Conservation (phyloP, 306 rosid species). For the Vicia sativa region DNA sequence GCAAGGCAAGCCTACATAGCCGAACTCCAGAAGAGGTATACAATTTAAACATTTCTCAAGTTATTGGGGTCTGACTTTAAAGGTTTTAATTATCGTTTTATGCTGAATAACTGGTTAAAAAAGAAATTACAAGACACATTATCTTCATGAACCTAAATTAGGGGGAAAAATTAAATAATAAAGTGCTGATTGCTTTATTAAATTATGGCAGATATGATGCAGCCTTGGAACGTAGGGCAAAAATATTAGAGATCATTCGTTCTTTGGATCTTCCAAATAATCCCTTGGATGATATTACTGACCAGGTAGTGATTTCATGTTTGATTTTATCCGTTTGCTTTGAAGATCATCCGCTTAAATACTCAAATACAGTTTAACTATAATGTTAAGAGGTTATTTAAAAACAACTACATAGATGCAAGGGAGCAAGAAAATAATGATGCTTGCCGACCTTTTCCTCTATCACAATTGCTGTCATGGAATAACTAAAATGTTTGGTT, state of each 20-base stretch:
- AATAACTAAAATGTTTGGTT: slow-evolving; percentile 20
- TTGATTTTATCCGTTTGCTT: slow-evolving; percentile 21
- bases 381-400: neutral
- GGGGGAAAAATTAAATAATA: neutral
- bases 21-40: slow-evolving; percentile 77
- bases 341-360: slow-evolving; percentile 14
- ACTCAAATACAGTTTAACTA: neutral
- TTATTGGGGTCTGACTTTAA: slow-evolving; percentile 28
- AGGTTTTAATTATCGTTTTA: slow-evolving; percentile 17
- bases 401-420: slow-evolving; percentile 9
- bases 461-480: slow-evolving; percentile 1
- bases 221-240: slow-evolving; percentile 77
- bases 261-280: slow-evolving; percentile 92
- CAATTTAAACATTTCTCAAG: slow-evolving; percentile 25
- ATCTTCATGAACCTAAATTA: slow-evolving; percentile 9
- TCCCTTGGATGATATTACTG: slow-evolving; percentile 95
- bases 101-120: slow-evolving; percentile 13
- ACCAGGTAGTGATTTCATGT: slow-evolving; percentile 66
- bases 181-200: slow-evolving; percentile 36
- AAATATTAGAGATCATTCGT: slow-evolving; percentile 75
- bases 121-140: slow-evolving; percentile 10
- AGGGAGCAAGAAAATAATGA: slow-evolving; percentile 1
- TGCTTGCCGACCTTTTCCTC: slow-evolving; percentile 23
- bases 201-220: slow-evolving; percentile 71
- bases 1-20: slow-evolving; percentile 68